These are phyloP conservation scores for Paramecium octaurelia DNA, from an alignment of 73 alveolate species.

Conservation along the genomic window DNA sequence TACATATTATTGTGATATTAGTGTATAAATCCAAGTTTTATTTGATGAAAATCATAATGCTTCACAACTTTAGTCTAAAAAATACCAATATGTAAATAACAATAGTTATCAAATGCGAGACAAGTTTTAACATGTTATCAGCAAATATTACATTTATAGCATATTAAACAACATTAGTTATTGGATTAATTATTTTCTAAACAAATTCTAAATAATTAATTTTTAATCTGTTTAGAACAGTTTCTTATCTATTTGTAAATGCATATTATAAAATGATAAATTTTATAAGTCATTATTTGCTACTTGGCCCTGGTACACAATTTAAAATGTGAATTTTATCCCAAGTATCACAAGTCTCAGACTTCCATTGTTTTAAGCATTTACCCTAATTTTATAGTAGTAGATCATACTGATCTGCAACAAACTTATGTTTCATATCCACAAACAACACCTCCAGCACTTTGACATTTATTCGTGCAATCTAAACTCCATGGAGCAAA, in stretches of 20 bases:
- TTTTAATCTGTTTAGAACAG: not conserved
- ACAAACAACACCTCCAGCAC: conserved; percentile 20
- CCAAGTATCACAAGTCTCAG: not conserved
- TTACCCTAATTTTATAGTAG: not conserved
- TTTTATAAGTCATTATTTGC: not conserved
- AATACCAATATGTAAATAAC: too few species aligned
- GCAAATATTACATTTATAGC: too few species aligned
- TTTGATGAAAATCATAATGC: too few species aligned
- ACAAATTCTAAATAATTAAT: not conserved
- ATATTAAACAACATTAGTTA: not conserved
- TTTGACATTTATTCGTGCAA: conserved; percentile 3
- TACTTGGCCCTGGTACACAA: conserved; percentile 29
- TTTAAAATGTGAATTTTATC: not conserved
- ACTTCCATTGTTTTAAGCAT: conserved; percentile 14
- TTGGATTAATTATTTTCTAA: not conserved
- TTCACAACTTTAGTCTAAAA: too few species aligned
- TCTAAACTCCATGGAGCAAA: conserved; percentile 44
- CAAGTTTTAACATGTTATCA: too few species aligned
- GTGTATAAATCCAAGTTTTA: too few species aligned
- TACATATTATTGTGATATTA: too few species aligned
- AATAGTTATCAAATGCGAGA: too few species aligned
- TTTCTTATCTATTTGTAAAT: not conserved
- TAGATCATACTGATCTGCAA: not conserved
- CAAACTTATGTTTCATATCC: conserved; percentile 12
- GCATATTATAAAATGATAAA: not conserved